Evolutionary conservation across 2,329 filamentous ascomycete genomes (phyloP).

Genomic region (Ophioceras dolichostomum): DNA sequence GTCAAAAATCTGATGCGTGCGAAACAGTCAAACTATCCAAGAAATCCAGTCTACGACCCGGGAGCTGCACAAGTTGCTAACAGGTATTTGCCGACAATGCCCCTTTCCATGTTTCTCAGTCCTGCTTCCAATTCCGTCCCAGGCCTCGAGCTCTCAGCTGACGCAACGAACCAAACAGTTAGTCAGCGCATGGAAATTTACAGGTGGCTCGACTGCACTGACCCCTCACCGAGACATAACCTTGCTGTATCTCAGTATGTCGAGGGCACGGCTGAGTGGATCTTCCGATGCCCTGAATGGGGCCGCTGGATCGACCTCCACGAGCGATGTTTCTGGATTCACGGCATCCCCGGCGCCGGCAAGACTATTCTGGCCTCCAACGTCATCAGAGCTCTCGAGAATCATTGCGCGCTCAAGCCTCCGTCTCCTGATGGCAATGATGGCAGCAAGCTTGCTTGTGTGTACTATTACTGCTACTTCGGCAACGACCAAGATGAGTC

Average conservation of each 20-base stretch:
- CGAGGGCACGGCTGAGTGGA: neutral
- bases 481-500: constrained; percentile 8
- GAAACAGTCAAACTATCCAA: neutral
- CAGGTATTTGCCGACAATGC: no score
- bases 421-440: neutral
- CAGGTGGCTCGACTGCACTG: neutral
- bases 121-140: no score
- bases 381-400: neutral
- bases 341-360: constrained; percentile 2
- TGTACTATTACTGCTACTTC: constrained; percentile 12
- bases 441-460: neutral
- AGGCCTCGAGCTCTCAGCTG: no score
- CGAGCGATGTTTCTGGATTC: constrained; percentile 1
- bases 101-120: no score
- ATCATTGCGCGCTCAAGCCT: neutral
- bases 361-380: neutral
- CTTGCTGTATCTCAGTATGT: neutral
- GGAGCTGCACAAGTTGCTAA: neutral
- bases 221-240: neutral
- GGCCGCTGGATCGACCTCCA: neutral
- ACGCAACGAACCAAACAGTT: no score
- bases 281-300: neutral
- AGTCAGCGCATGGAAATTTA: neutral
- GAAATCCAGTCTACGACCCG: neutral
- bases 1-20: neutral